Base-by-base conservation (phyloP, 192 early-diverging fungal species). In the Tieghemiomyces parasiticus region DNA sequence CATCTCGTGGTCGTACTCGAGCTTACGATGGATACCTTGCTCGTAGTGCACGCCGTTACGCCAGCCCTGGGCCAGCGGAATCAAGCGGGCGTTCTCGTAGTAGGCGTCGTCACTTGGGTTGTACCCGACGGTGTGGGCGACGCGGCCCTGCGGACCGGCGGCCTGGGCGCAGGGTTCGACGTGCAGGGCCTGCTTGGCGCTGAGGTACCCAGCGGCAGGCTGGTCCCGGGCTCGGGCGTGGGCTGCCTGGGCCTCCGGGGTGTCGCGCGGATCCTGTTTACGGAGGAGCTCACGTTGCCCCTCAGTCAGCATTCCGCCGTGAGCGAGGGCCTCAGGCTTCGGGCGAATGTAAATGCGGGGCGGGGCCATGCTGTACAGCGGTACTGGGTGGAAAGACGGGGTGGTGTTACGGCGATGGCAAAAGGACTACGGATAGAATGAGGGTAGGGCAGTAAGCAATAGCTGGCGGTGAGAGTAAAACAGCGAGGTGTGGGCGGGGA, bases 71-170 rank as follows among this genome's bases (percentile, higher is more conserved):
- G 70, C 70, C 24, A 66, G 62, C 14, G 74, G 69, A 42, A 75
- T 45, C 9, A 58, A 49, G 53, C 65, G 64, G 10, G 68, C 70
- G 52, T 72, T 75, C 61, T 72, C 66, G 60, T 66, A 75, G 60
- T 70, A 75, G 62, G 71, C 74, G 61, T 75, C 74, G 31, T 75
- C 74, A 1, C 66, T 66, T 2, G 70, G 65, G 62, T 68, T 72
- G 60, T 75, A 75, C 19, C 68, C 67, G 34, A 75, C 64, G 56
- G 20, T 25, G 55, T 58, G 35, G 4, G 22, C 13, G 24, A 38
- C 8, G 0, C 13, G 14, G 3, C 32, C 32, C 1, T 19, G n/a
- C 8, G 20, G 14, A 0, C 24, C n/a, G 33, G 55, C 13, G 35
- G 33, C 22, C 13, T 19, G n/a, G 34, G 55, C 22, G 19, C n/a